Percentiles rank a stretch among this genome's conserved stretches.
phyloP scores from a whole-genome alignment of 805 yeast species.

The Ogataea nonfermentans region DNA sequence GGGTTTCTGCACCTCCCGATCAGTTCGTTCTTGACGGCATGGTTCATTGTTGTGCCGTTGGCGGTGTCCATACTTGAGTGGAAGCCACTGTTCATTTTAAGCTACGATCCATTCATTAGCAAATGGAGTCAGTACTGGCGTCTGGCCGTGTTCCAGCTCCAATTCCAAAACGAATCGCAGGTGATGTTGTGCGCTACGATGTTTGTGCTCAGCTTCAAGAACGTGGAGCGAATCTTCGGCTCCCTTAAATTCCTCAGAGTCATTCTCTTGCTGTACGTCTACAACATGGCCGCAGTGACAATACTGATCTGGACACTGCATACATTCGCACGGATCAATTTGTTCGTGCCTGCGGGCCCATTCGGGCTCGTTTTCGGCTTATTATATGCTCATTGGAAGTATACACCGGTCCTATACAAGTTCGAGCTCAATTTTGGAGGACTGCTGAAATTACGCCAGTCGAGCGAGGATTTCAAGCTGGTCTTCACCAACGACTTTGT shows the following conservation, averaged over 20 bases:
- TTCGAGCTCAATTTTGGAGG: constrained; percentile 37
- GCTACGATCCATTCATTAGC: constrained; percentile 52
- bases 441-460: constrained; percentile 15
- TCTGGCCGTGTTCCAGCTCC: constrained; percentile 45
- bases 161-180: constrained; percentile 61
- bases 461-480: constrained; percentile 23
- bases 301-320: constrained; percentile 34
- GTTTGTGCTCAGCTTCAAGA: constrained; percentile 50
- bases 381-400: constrained; percentile 39
- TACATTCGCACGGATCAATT: constrained; percentile 33
- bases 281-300: constrained; percentile 44
- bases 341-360: constrained; percentile 47
- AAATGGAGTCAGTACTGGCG: constrained; percentile 61
- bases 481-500: constrained; percentile 35
- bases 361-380: constrained; percentile 39
- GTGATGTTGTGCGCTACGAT: constrained; percentile 44
- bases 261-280: constrained; percentile 42
- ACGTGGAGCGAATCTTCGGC: constrained; percentile 57
- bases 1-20: constrained; percentile 40
- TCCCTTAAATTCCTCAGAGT: constrained; percentile 51
- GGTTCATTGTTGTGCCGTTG: constrained; percentile 39
- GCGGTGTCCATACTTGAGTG: constrained; percentile 41
- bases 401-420: constrained; percentile 41
- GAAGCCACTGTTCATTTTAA: constrained; percentile 43
- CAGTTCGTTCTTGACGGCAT: constrained; percentile 36